Conservation (phyloP, 2,329 filamentous ascomycete species). For the Grosmannia serpens region DNA sequence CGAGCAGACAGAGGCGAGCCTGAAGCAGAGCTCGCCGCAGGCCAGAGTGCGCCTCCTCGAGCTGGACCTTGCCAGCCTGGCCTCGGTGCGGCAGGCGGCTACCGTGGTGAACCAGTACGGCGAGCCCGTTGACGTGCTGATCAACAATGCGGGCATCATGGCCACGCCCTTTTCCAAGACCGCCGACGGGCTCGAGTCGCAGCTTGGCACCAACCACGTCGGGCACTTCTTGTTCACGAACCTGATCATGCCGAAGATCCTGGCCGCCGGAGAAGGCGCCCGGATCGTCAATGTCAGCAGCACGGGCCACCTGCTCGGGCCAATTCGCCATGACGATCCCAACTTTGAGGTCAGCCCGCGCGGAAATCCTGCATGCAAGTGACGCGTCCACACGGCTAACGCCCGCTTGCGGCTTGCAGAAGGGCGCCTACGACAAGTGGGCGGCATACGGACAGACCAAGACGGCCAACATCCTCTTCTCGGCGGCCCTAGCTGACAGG, state of each 20-base stretch:
- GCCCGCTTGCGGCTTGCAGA: slow-evolving; percentile 10
- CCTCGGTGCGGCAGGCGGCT: slow-evolving; percentile 25
- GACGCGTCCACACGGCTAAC: background rate
- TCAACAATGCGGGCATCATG: slow-evolving; percentile 35
- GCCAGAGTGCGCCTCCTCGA: slow-evolving; percentile 18
- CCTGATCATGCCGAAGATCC: slow-evolving; percentile 30
- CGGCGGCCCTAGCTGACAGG: slow-evolving; percentile 6
- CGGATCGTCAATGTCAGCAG: slow-evolving; percentile 9
- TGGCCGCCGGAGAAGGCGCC: slow-evolving; percentile 10
- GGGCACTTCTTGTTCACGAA: slow-evolving; percentile 38
- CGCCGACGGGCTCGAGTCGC: slow-evolving; percentile 29
- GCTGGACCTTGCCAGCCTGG: slow-evolving; percentile 27
- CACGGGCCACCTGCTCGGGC: background rate
- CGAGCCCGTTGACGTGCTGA: slow-evolving; percentile 24
- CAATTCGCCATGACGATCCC: slow-evolving; percentile 3
- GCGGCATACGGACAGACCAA: slow-evolving; percentile 19
- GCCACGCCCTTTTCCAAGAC: slow-evolving; percentile 21
- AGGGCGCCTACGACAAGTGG: slow-evolving; percentile 14
- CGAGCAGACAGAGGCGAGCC: slow-evolving; percentile 18
- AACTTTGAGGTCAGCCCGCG: slow-evolving; percentile 14
- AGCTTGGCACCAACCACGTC: slow-evolving; percentile 37
- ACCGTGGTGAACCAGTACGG: slow-evolving; percentile 20
- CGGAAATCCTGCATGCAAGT: background rate
- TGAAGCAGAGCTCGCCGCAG: slow-evolving; percentile 18
- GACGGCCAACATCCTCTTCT: slow-evolving; percentile 19